Evolutionary conservation across 768 basidiomycete genomes (phyloP), one percentile per base, ranked within the genome.

Genomic region (Lactarius trivialis): DNA sequence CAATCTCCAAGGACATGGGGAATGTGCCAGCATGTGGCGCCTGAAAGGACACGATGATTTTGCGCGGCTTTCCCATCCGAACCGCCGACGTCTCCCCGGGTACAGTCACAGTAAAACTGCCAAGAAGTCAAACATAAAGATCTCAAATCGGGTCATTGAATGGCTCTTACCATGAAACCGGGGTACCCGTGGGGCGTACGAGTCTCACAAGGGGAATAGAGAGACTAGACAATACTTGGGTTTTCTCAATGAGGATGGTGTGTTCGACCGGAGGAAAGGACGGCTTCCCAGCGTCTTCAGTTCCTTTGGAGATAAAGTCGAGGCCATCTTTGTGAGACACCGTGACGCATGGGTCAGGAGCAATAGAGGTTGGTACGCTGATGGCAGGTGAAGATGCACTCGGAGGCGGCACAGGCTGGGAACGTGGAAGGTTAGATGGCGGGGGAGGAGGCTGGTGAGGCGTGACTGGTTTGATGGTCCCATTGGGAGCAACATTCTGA

Each of bases 281-380:
- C 6, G 37, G 36, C 3, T 9, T 4, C 2, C 12, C 32, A 15
- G 58, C 14, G 4, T 7, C 14, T 43, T 43, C 48, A 2, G 30
- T 55, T 49, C 63, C 63, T 15, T 34, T 30, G 17, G 30, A 49
- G 21, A 34, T 2, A 30, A 64, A 60, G 28, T 60, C 37, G 33
- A 64, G 48, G 41, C 63, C 63, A 55, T 21, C 48, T 59, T 60
- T 48, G 28, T 41, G 8, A 8, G 63, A 55, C 17, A 64, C 58
- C 2, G 26, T 36, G 39, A 64, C 37, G 14, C 58, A 48, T 24
- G 58, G 54, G n/a, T 41, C 53, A 15, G 24, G 1, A 14, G 37
- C 0, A 3, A 17, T 30, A 24, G 53, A 2, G 34, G 11, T n/a
- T 36, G 24, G 26, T 24, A 21, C 4, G 9, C 6, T 0, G 7